phyloP scores from a whole-genome alignment of 2,329 filamentous ascomycete species.

The Pseudogymnoascus pannorum region DNA sequence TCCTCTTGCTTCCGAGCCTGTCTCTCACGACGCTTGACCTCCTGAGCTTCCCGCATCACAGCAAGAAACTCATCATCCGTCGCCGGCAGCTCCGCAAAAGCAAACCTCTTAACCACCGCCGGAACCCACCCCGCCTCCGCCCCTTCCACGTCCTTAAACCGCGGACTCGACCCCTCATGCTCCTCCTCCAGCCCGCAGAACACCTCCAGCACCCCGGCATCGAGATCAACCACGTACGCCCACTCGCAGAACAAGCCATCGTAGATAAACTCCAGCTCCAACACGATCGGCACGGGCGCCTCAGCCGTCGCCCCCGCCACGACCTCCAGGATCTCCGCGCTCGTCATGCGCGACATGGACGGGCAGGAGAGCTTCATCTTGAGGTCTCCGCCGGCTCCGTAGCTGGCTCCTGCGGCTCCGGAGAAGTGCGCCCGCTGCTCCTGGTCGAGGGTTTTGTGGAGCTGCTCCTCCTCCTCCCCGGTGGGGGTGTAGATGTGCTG shows the following conservation, averaged over 20 bases:
- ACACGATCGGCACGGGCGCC: background rate
- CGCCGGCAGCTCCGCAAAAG: background rate
- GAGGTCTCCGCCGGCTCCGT: too few species aligned
- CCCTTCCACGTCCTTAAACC: background rate
- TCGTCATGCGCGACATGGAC: background rate
- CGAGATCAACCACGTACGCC: background rate
- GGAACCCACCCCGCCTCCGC: background rate
- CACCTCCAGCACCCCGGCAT: background rate
- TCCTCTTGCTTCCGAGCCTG: background rate
- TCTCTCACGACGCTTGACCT: too few species aligned
- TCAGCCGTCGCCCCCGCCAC: background rate
- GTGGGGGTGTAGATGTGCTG: conserved; percentile 16
- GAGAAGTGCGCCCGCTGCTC: background rate
- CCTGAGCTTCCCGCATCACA: background rate
- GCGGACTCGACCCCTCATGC: background rate
- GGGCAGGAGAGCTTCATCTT: background rate
- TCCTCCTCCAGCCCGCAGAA: background rate
- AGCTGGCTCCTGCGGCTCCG: too few species aligned
- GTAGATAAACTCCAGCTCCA: background rate
- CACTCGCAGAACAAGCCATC: background rate
- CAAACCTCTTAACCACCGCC: background rate
- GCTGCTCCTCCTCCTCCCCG: background rate
- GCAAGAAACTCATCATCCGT: background rate
- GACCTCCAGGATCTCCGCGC: background rate
- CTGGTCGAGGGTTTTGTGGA: background rate